These are phyloP conservation scores for Ambispora gerdemannii DNA, from an alignment of 192 early-diverging fungal species.

Conservation along the genomic window DNA sequence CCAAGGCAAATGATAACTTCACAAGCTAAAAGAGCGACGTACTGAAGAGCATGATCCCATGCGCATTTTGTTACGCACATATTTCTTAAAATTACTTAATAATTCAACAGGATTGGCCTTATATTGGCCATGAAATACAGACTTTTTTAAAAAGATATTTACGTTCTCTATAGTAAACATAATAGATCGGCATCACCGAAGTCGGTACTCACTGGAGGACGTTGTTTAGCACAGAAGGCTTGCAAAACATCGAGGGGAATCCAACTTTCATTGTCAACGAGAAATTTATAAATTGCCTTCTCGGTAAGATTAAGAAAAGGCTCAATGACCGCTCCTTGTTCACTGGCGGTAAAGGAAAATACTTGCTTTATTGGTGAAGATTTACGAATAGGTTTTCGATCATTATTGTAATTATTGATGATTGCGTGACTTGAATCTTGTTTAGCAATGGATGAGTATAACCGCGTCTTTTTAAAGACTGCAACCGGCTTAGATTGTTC, in stretches of 20 bases:
- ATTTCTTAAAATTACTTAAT: slow-evolving; percentile 21
- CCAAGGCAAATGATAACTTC: slow-evolving; percentile 15
- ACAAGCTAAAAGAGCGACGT: slow-evolving; percentile 8
- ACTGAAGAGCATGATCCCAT: slow-evolving; percentile 2
- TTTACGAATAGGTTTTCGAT: too few species aligned
- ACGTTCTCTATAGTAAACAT: slow-evolving; percentile 23
- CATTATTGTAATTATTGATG: slow-evolving; percentile 15
- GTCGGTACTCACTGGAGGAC: slow-evolving; percentile 13
- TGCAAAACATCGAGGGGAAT: slow-evolving; percentile 8
- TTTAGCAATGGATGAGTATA: slow-evolving; percentile 24
- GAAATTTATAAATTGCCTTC: slow-evolving; percentile 17
- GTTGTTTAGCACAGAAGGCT: slow-evolving; percentile 10
- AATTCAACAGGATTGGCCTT: slow-evolving; percentile 22
- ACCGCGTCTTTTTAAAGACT: slow-evolving; percentile 20
- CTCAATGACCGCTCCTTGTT: slow-evolving; percentile 14
- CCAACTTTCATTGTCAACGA: slow-evolving; percentile 8
- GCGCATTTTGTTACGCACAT: neutral
- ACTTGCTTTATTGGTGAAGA: neutral
- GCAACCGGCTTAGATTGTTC: slow-evolving; percentile 16
- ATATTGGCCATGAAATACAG: slow-evolving; percentile 12
- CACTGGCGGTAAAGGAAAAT: slow-evolving; percentile 3
- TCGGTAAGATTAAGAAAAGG: slow-evolving; percentile 9
- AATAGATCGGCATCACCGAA: slow-evolving; percentile 17
- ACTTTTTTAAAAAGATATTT: slow-evolving; percentile 24
- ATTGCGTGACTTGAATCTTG: neutral